Evolutionary conservation across 495 filamentous ascomycete genomes (phyloP).

Genomic region (Xylaria sp.): DNA sequence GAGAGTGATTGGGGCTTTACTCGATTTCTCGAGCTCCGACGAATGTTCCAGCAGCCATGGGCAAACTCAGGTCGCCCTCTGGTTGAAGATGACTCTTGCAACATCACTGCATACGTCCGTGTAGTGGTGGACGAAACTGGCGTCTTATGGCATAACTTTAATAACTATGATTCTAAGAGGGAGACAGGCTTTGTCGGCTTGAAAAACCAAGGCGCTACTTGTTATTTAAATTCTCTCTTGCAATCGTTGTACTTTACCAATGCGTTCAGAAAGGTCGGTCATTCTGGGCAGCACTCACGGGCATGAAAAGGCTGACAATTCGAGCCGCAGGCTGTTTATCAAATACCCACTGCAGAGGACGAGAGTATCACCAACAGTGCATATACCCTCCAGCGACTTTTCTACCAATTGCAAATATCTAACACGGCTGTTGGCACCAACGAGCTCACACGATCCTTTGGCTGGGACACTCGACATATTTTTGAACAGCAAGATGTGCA

Average conservation of each 20-base stretch:
- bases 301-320: slow-evolving; percentile 28
- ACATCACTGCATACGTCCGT: slow-evolving; percentile 90
- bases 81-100: slow-evolving; percentile 84
- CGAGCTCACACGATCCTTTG: slow-evolving; percentile 94
- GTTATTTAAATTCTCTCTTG: slow-evolving; percentile 96
- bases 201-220: slow-evolving; percentile 97
- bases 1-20: slow-evolving; percentile 99
- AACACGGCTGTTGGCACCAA: slow-evolving; percentile 82
- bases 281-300: neutral
- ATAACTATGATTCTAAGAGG: slow-evolving; percentile 98
- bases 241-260: slow-evolving; percentile 98
- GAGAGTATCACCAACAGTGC: slow-evolving; percentile 85
- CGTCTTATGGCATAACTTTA: slow-evolving; percentile 98
- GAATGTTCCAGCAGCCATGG: slow-evolving; percentile 76
- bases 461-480: slow-evolving; percentile 96
- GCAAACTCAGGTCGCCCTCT: slow-evolving; percentile 70
- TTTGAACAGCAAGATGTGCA: slow-evolving; percentile 99
- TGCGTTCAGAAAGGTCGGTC: slow-evolving; percentile 84
- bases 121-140: slow-evolving; percentile 97
- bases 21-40: slow-evolving; percentile 82
- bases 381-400: slow-evolving; percentile 91
- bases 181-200: slow-evolving; percentile 97
- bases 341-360: slow-evolving; percentile 90
- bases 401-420: slow-evolving; percentile 90
- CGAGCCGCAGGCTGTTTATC: slow-evolving; percentile 79